Evolutionary conservation across 345 rosid species (phyloP), one percentile per base, ranked within the genome.

Genomic region (Pugionium dolabratum): DNA sequence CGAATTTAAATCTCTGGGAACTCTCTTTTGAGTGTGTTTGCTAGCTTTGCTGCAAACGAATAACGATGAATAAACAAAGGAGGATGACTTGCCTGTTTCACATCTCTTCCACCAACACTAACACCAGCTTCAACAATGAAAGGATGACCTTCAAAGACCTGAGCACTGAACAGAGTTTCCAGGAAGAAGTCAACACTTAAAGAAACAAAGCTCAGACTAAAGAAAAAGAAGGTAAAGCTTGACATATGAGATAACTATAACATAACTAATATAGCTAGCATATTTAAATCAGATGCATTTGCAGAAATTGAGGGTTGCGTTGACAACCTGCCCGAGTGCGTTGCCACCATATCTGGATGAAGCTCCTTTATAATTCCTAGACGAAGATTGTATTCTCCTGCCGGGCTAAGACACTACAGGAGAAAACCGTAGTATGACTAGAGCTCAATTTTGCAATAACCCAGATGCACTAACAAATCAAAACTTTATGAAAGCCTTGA

Each of bases 101-200:
- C 98, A 76, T 88, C 94, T 79, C 86, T 88, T 76, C 98, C 98
- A 31, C 97, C 97, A 44, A 93, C 67, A 72, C 98, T 93, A 39
- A 90, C 94, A 72, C 97, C 98, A 78, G 98, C 98, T 84, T 93
- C 98, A 59, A 93, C 96, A 71, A 90, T 80, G 73, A 93, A 93
- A 3, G 98, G 98, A 78, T 93, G 98, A 48, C 97, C 98, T 79
- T 93, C 98, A 55, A 90, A 93, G 49, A 93, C 96, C 83, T 93
- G 98, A 71, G 98, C 97, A 83, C 97, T 93, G 83, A 69, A 68
- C 60, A 36, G 10, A 63, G 59, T 63, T 78, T 54, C 45, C 33
- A 50, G 66, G 54, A 71, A 67, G 44, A 72, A 55, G 66, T 58
- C 39, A 69, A 56, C 26, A 58, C 37, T 51, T 59, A 9, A 42